Percentiles rank a stretch among this genome's conserved stretches.
phyloP scores from a whole-genome alignment of 2,329 filamentous ascomycete genomes.

The Nigrospora sphaerica region DNA sequence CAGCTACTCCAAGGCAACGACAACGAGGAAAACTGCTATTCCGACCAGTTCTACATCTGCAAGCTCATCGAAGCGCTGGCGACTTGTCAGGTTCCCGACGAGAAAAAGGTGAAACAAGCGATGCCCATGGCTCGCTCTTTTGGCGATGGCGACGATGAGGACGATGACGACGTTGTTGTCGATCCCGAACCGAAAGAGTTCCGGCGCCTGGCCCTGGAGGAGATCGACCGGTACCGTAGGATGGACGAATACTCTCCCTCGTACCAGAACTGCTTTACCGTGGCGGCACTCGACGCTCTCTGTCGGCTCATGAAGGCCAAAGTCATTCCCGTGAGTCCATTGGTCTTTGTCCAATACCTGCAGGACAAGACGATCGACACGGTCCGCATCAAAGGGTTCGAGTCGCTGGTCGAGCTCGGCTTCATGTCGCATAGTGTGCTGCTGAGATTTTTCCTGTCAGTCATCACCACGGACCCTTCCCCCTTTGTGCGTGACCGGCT shows the following conservation, averaged over 20 bases:
- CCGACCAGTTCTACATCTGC: conserved; percentile 84
- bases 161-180: conserved; percentile 31
- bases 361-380: conserved; percentile 56
- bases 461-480: conserved; percentile 55
- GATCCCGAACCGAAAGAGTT: conserved; percentile 38
- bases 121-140: conserved; percentile 33
- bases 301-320: conserved; percentile 56
- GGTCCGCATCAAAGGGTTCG: conserved; percentile 60
- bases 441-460: conserved; percentile 48
- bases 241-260: conserved; percentile 64
- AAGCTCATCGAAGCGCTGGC: conserved; percentile 62
- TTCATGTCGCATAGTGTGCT: conserved; percentile 48
- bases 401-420: conserved; percentile 57
- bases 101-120: conserved; percentile 32
- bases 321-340: conserved; percentile 45
- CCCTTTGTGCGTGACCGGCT: conserved; percentile 55
- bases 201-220: conserved; percentile 46
- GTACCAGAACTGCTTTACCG: conserved; percentile 61
- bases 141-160: conserved; percentile 34
- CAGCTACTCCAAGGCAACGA: conserved; percentile 92
- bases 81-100: conserved; percentile 47
- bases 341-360: conserved; percentile 57
- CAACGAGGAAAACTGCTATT: conserved; percentile 82
- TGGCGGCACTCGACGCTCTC: conserved; percentile 55
- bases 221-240: conserved; percentile 59